Base-by-base conservation (phyloP, 768 basidiomycete genomes). In the Kwoniella mangroviensis region DNA sequence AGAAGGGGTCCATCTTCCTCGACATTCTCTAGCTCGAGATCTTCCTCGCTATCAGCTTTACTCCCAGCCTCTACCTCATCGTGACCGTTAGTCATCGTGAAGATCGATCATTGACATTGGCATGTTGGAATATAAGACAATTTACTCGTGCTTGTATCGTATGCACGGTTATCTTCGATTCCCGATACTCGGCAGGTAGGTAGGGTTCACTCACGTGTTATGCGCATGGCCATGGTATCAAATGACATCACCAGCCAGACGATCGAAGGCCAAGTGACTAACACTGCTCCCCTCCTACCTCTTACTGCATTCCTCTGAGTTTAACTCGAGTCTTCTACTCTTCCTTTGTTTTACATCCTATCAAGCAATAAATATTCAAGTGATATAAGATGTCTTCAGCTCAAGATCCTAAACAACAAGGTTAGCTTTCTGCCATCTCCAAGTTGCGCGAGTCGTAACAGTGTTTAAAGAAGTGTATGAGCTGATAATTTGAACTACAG, bases 341-440 rank as follows among this genome's bases (percentile, higher is more conserved):
- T 54, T 22, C 21, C 15, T 17, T 49, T 26, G 4, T 45, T 51
- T 28, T 53, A 15, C 26, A 13, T 28, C 24, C 52, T 9, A 13
- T 28, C n/a, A n/a, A 22, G 15, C 21, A 24, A 24, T 24, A 43
- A 49, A 22, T 24, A 51, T 17, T 7, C 15, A 42, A 15, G 13
- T 11, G 22, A 49, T 12, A 13, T 15, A 43, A 41, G 1, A 60
- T 60, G 59, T 62, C 61, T 21, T 49, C 42, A 62, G 42, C 61
- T 24, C 45, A 62, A 49, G 61, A 62, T 42, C 61, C 42, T 12
- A 62, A 62, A 17, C 53, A 54, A 54, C 61, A 62, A 62, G 61
- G 61, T 62, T 2, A 62, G 61, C 17, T 17, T 41, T 56, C 15
- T 19, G 3, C 55, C 19, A 34, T 7, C 34, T 34, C 6, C 1